phyloP scores from a whole-genome alignment of 805 yeast species.

The Jamesozyma spencerorum region DNA sequence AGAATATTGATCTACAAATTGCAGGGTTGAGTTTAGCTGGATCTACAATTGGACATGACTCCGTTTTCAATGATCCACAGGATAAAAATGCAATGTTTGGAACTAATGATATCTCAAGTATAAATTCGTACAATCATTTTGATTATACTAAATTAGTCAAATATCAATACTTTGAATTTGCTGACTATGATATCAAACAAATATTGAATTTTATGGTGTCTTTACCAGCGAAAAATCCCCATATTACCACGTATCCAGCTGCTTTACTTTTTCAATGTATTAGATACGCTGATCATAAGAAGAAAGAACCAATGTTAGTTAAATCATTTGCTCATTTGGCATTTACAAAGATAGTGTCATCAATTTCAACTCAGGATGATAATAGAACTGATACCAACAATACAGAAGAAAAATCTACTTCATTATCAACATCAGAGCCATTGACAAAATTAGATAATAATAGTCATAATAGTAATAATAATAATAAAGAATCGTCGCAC shows the following conservation, averaged over 20 bases:
- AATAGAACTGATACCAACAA: conserved; percentile 18
- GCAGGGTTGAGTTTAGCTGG: conserved; percentile 27
- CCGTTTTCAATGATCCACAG: conserved; percentile 10
- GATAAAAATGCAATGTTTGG: conserved; percentile 2
- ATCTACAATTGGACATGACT: conserved; percentile 7
- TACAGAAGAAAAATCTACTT: conserved; percentile 19
- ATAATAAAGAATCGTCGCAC: neutral
- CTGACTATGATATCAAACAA: conserved; percentile 63
- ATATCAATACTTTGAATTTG: conserved; percentile 53
- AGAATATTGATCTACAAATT: conserved; percentile 33
- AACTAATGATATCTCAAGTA: neutral
- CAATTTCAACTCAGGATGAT: conserved; percentile 31
- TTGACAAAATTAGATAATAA: neutral
- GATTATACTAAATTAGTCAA: conserved; percentile 47
- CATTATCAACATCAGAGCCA: conserved; percentile 1
- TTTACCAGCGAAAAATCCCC: conserved; percentile 47
- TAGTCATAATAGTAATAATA: too few relatives aligned
- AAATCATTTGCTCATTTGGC: conserved; percentile 52
- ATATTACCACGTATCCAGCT: conserved; percentile 48
- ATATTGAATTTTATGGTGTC: conserved; percentile 53
- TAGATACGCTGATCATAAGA: conserved; percentile 55
- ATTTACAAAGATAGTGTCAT: conserved; percentile 50
- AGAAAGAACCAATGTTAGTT: conserved; percentile 43
- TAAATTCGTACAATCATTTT: conserved; percentile 26
- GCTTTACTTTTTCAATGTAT: conserved; percentile 59